Percentiles rank a stretch among this genome's conserved stretches.
phyloP scores from a whole-genome alignment of 129 eudicot genomes.

The Flaveria bidentis region DNA sequence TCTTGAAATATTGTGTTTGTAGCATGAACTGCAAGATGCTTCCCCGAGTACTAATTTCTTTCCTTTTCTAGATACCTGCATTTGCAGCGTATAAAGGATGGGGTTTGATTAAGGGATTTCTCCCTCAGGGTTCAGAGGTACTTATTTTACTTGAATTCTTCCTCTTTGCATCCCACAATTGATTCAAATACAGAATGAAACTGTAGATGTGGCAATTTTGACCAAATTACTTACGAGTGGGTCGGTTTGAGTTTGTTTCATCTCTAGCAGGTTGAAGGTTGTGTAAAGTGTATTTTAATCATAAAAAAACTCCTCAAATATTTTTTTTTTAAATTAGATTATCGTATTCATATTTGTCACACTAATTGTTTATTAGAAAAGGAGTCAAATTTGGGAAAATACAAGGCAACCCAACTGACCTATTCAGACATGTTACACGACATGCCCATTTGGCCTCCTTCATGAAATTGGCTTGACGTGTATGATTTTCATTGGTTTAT shows the following conservation, averaged over 20 bases:
- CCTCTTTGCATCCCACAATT: neutral
- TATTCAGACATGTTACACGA: neutral
- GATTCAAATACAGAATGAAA: neutral
- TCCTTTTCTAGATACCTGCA: slow-evolving; percentile 69
- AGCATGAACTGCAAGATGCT: neutral
- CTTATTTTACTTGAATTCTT: neutral
- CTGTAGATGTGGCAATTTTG: neutral
- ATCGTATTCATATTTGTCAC: slow-evolving; percentile 4
- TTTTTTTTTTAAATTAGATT: neutral
- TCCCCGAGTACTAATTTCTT: neutral
- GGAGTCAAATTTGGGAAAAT: neutral
- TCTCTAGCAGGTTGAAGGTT: neutral
- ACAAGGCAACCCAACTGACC: neutral
- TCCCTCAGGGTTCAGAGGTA: slow-evolving; percentile 80
- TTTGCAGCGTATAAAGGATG: slow-evolving; percentile 78
- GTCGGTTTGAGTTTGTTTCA: neutral
- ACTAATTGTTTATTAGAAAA: neutral
- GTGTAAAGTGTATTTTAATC: neutral
- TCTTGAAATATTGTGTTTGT: slow-evolving; percentile 4
- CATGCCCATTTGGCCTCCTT: neutral
- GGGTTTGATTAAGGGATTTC: slow-evolving; percentile 77
- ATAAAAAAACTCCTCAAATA: too few relatives aligned
- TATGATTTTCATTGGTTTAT: slow-evolving; percentile 15
- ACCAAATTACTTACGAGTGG: neutral
- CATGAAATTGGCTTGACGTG: neutral